Base-by-base conservation (phyloP, 2,329 filamentous ascomycete genomes). In the Claviceps sp. region DNA sequence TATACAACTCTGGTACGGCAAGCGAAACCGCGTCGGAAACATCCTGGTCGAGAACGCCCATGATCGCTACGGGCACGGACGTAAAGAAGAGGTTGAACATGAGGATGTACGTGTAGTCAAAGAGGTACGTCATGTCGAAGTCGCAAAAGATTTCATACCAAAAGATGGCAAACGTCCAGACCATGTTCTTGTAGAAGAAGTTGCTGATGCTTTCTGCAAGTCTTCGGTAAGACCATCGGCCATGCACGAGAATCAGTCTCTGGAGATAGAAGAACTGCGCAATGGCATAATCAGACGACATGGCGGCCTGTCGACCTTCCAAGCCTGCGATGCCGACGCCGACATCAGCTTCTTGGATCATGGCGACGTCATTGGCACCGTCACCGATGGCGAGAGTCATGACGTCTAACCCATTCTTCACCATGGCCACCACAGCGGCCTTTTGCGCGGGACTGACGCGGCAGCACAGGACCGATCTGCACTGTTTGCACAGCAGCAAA, bases 181-280 rank as follows among this genome's bases (percentile, higher is more conserved):
- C 85, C 69, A 98, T 86, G 73, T 97, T 98, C 85, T 98, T 98
- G 80, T 97, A 98, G 75, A 98, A 98, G 77, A 98, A 98, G 68
- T 98, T 98, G 66, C 89, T 88, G 62, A 94, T 96, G 46, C 85
- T 87, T 72, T 98, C 93, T 34, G 85, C 88, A 66, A 98, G 73
- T 60, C 93, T 82, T 50, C 91, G 81, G 71, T 98, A 98, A n/a
- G 89, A 95, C 88, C 90, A 96, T 53, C 90, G 81, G 53, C 90
- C 90, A 64, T 96, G 90, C 4, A 96, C 89, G 20, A 96, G 78
- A 34, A 96, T 79, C 54, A 96, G 74, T 51, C 90, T 77, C 60
- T 89, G 84, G 49, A 96, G 74, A 71, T 87, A 96, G 42, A 88
- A 80, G 73, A 96, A 96, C 67, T 96, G 90, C 1, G 88, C 90